These are phyloP conservation scores for Labyrinthula sp. DNA, from an alignment of 352 stramenopile genomes.

Conservation along the genomic window DNA sequence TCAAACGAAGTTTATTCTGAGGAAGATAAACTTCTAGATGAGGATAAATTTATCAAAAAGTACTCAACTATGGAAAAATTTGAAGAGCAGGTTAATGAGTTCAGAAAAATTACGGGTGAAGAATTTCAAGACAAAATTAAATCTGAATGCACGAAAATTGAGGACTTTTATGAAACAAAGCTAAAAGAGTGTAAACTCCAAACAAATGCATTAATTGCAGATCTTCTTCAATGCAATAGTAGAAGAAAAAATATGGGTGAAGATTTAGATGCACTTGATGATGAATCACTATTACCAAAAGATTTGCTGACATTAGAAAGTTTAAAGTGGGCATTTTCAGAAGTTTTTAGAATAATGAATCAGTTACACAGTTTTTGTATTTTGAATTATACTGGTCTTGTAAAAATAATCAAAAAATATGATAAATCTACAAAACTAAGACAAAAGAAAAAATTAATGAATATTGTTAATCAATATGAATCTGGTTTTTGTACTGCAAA, in stretches of 20 bases:
- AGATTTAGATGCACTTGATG: constrained; percentile 3
- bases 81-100: neutral
- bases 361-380: constrained; percentile 84
- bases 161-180: constrained; percentile 65
- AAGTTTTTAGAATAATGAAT: constrained; percentile 71
- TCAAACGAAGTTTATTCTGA: neutral
- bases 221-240: constrained; percentile 35
- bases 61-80: neutral
- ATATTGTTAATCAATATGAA: constrained; percentile 39
- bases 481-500: constrained; percentile 29
- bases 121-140: constrained; percentile 58
- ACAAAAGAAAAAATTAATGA: constrained; percentile 32
- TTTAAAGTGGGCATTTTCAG: constrained; percentile 68
- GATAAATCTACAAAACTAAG: constrained; percentile 48
- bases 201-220: constrained; percentile 54
- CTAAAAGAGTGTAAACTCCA: constrained; percentile 51
- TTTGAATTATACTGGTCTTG: constrained; percentile 89
- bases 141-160: constrained; percentile 60
- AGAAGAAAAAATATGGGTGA: constrained; percentile 7
- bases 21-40: neutral
- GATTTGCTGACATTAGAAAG: constrained; percentile 48
- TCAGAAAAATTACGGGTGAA: constrained; percentile 32
- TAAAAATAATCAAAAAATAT: constrained; percentile 92
- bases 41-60: neutral
- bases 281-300: constrained; percentile 34